Evolutionary conservation across 2,329 filamentous ascomycete genomes (phyloP).

Genomic region (Colletotrichum siamense): DNA sequence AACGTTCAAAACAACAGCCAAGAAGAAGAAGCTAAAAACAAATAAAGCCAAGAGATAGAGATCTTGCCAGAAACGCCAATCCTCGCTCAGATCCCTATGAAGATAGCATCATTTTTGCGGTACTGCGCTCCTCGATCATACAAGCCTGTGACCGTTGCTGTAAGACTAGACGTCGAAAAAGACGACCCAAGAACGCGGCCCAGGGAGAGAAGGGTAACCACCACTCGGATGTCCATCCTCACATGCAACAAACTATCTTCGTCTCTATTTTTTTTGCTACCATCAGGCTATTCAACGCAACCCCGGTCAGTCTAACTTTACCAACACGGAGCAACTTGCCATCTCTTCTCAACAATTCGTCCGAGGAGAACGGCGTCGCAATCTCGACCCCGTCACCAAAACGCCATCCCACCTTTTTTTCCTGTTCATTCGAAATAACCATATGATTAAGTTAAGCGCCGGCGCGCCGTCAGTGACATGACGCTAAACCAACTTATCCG

Average conservation of each 20-base stretch:
- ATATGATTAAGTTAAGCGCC: slow-evolving; percentile 16
- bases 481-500: not conserved
- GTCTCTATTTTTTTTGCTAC: not conserved
- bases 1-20: not conserved
- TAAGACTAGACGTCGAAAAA: not conserved
- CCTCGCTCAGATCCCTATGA: not conserved
- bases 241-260: not conserved
- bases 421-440: not conserved
- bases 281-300: not conserved
- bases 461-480: not conserved
- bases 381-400: not conserved
- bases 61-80: not conserved
- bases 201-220: not conserved
- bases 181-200: not conserved
- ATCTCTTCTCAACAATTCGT: not conserved
- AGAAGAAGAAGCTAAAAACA: not conserved
- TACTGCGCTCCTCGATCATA: not conserved
- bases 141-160: slow-evolving; percentile 7
- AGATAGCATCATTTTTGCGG: not conserved
- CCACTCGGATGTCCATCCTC: not conserved
- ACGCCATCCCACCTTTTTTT: slow-evolving; percentile 3
- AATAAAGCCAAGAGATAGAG: not conserved
- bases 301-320: not conserved
- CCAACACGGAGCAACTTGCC: not conserved
- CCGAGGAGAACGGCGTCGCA: not conserved